Conservation (phyloP, 108 stramenopile species). For the Cyclotella sp. region DNA sequence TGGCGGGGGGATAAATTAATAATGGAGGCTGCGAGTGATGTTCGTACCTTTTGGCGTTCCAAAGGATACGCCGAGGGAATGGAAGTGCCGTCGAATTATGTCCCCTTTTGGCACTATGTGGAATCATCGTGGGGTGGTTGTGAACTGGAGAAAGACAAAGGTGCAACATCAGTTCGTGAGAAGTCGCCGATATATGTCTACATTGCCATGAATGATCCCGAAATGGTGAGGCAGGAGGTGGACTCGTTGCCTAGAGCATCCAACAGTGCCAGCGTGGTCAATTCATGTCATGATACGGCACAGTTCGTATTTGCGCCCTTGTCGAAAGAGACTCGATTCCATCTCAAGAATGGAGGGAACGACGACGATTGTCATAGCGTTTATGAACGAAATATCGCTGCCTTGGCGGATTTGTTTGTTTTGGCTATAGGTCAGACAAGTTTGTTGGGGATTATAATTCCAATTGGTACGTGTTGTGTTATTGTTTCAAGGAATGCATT, state of each 20-base stretch:
- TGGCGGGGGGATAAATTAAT: conserved; percentile 39
- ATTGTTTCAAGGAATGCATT: too few relatives aligned
- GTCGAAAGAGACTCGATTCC: neutral
- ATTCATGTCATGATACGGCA: conserved; percentile 65
- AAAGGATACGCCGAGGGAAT: conserved; percentile 14
- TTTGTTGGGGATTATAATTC: too few relatives aligned
- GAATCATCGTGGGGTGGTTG: conserved; percentile 1
- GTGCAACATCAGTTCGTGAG: too few relatives aligned
- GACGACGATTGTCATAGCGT: conserved; percentile 24
- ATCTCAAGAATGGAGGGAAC: conserved; percentile 7
- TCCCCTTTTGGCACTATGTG: conserved; percentile 44
- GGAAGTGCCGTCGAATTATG: conserved; percentile 28
- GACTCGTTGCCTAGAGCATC: conserved; percentile 66
- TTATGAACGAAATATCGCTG: conserved; percentile 38
- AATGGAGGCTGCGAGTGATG: conserved; percentile 3
- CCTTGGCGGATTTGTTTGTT: conserved; percentile 41
- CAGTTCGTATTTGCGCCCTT: conserved; percentile 35
- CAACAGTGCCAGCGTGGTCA: conserved; percentile 37
- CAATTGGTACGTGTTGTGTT: conserved; percentile 34
- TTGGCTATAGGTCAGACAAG: conserved; percentile 22
- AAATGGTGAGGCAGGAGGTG: conserved; percentile 20
- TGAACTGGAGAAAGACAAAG: neutral
- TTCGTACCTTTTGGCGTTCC: conserved; percentile 12
- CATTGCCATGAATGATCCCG: conserved; percentile 43
- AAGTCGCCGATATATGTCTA: conserved; percentile 16